Conservation (phyloP, 768 basidiomycete genomes). For the Phaffia tasmanica region DNA sequence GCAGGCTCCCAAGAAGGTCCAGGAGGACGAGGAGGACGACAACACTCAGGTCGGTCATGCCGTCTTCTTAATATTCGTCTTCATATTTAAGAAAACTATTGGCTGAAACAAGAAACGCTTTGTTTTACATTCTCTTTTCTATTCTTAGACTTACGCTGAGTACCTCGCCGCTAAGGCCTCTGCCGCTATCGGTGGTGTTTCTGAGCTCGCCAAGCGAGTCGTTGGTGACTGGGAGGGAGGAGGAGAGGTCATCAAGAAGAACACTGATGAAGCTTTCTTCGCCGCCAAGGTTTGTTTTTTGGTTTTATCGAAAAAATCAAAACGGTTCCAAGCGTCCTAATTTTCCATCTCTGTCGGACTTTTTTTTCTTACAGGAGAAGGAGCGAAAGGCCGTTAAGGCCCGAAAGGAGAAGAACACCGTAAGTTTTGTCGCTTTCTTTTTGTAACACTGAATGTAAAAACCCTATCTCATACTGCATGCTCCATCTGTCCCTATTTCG, state of each 20-base stretch:
- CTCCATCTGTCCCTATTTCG: background rate
- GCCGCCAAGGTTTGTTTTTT: conserved; percentile 13
- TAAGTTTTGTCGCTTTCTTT: background rate
- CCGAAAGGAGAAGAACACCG: conserved; percentile 24
- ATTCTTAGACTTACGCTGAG: conserved; percentile 24
- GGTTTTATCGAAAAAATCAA: background rate
- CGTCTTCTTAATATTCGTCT: too few species aligned
- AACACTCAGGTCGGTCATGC: conserved; percentile 15
- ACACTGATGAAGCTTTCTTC: conserved; percentile 23
- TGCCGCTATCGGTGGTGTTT: conserved; percentile 26
- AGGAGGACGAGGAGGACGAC: conserved; percentile 26
- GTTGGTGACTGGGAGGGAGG: conserved; percentile 25
- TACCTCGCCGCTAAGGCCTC: conserved; percentile 24
- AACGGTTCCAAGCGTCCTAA: background rate
- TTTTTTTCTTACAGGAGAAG: conserved; percentile 11
- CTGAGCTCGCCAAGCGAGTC: conserved; percentile 25
- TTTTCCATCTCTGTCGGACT: background rate
- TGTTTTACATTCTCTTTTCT: background rate
- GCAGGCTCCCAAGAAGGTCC: conserved; percentile 18
- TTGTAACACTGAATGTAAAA: background rate
- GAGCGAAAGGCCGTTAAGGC: conserved; percentile 18
- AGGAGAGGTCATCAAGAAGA: conserved; percentile 27
- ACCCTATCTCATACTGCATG: background rate
- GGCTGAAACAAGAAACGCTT: background rate
- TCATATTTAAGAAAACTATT: background rate